Evolutionary conservation across 139 green algal species (phyloP).

Genomic region (Edaphochlamys debaryana): DNA sequence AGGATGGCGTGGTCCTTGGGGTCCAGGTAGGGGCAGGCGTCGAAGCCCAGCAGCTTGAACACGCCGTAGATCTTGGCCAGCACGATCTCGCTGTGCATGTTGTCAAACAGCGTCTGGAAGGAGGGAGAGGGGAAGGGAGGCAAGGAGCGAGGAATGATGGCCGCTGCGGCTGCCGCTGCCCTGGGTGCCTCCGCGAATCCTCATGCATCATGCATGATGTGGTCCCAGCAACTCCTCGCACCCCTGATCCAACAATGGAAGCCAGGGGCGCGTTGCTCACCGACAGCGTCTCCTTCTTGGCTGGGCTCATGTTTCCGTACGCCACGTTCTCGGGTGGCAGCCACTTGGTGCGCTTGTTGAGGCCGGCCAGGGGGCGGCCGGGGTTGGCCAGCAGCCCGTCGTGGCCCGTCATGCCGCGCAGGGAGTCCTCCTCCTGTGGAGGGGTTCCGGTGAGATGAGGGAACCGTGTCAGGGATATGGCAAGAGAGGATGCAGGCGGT

Average conservation of each 20-base stretch:
- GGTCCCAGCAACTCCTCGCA: too few relatives aligned
- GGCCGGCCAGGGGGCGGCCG: constrained; percentile 50
- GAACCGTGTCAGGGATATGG: too few relatives aligned
- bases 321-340: constrained; percentile 41
- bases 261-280: too few relatives aligned
- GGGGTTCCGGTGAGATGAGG: too few relatives aligned
- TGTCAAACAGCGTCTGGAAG: constrained; percentile 25
- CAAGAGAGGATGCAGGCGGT: neutral
- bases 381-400: constrained; percentile 59
- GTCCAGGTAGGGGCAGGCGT: constrained; percentile 47
- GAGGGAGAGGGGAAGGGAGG: neutral
- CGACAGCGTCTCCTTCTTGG: constrained; percentile 27
- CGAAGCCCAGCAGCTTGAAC: constrained; percentile 56
- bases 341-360: constrained; percentile 46
- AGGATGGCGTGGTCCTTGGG: constrained; percentile 48
- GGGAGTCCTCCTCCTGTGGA: constrained; percentile 52
- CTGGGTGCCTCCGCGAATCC: too few relatives aligned
- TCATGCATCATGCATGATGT: too few relatives aligned
- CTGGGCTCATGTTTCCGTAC: constrained; percentile 42
- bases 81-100: constrained; percentile 31
- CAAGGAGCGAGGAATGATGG: neutral
- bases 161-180: too few relatives aligned
- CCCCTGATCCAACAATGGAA: too few relatives aligned
- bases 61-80: constrained; percentile 57
- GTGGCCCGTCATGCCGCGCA: constrained; percentile 38